phyloP scores from a whole-genome alignment of 2,329 filamentous ascomycete genomes.

The Fusarium sp. region DNA sequence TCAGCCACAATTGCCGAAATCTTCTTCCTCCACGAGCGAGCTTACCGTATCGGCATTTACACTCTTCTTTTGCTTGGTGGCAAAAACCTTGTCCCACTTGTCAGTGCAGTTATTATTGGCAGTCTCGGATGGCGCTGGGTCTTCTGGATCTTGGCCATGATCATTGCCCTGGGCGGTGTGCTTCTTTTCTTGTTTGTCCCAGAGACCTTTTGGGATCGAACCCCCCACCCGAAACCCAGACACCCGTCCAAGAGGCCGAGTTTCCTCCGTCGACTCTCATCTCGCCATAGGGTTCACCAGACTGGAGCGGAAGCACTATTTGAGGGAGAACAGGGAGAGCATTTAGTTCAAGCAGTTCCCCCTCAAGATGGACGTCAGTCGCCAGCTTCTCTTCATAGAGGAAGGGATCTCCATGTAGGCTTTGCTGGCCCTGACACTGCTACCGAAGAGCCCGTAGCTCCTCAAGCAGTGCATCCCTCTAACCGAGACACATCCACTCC shows the following conservation, averaged over 20 bases:
- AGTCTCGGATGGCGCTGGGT: slow-evolving; percentile 88
- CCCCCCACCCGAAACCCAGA: slow-evolving; percentile 64
- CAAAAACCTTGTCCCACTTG: slow-evolving; percentile 89
- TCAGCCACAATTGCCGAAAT: slow-evolving; percentile 97
- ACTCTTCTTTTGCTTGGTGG: slow-evolving; percentile 89
- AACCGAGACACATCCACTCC: not conserved
- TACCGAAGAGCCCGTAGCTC: slow-evolving; percentile 11
- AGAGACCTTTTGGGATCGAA: slow-evolving; percentile 95
- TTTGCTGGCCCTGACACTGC: slow-evolving; percentile 58
- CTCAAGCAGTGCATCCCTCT: not conserved
- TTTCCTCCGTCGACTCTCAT: slow-evolving; percentile 64
- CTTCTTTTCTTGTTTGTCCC: slow-evolving; percentile 92
- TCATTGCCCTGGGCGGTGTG: slow-evolving; percentile 77
- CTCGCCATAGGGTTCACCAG: slow-evolving; percentile 50
- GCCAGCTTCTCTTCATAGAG: slow-evolving; percentile 27
- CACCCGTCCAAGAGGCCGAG: slow-evolving; percentile 57
- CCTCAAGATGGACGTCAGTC: slow-evolving; percentile 25
- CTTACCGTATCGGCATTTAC: slow-evolving; percentile 93
- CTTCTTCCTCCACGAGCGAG: slow-evolving; percentile 93
- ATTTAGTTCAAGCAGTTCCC: slow-evolving; percentile 67
- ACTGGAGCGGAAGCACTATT: slow-evolving; percentile 9
- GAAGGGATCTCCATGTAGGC: slow-evolving; percentile 66
- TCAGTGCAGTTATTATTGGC: slow-evolving; percentile 87
- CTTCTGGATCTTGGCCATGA: slow-evolving; percentile 88
- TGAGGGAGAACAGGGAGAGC: slow-evolving; percentile 50